These are phyloP conservation scores for Ustilago nuda DNA, from an alignment of 1,284 basidiomycete species.

Conservation along the genomic window DNA sequence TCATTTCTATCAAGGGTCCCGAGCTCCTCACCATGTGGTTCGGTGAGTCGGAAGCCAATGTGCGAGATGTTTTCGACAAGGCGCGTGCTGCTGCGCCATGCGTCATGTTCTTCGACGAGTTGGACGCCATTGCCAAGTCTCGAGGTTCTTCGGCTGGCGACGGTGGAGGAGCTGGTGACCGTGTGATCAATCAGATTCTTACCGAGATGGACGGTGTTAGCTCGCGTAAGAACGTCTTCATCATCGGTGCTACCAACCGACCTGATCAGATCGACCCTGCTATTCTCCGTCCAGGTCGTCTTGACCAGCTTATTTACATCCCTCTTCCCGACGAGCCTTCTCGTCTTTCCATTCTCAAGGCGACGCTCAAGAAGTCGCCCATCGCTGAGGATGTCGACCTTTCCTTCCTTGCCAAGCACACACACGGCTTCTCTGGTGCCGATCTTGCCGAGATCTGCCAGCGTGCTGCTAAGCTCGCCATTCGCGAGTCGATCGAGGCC, in stretches of 20 bases:
- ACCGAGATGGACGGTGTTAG: slow-evolving; percentile 99
- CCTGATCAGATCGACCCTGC: slow-evolving; percentile 99
- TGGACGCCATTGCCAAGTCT: slow-evolving; percentile 97
- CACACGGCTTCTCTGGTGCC: slow-evolving; percentile 98
- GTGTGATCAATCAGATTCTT: slow-evolving; percentile 92
- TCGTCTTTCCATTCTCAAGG: slow-evolving; percentile 89
- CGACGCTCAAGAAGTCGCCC: slow-evolving; percentile 92
- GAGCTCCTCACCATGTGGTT: slow-evolving; percentile 99
- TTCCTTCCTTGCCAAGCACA: slow-evolving; percentile 87
- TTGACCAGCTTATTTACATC: slow-evolving; percentile 76
- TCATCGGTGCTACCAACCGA: slow-evolving; percentile 97
- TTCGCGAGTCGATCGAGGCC: slow-evolving; percentile 92
- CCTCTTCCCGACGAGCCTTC: slow-evolving; percentile 88
- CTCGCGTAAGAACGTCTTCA: slow-evolving; percentile 98
- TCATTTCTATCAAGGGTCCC: slow-evolving; percentile 94
- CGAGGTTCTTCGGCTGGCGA: slow-evolving; percentile 86
- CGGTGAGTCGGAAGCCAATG: slow-evolving; percentile 99
- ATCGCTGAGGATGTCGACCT: slow-evolving; percentile 88
- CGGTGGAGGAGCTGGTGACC: slow-evolving; percentile 93
- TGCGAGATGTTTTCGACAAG: slow-evolving; percentile 99
- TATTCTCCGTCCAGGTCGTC: slow-evolving; percentile 95
- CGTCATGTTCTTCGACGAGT: slow-evolving; percentile 99
- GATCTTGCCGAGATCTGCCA: slow-evolving; percentile 99
- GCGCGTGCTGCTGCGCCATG: slow-evolving; percentile 98
- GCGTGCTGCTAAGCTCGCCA: slow-evolving; percentile 94